Evolutionary conservation across 1,284 basidiomycete genomes (phyloP).

Genomic region (Cutaneotrichosporon cutaneum): DNA sequence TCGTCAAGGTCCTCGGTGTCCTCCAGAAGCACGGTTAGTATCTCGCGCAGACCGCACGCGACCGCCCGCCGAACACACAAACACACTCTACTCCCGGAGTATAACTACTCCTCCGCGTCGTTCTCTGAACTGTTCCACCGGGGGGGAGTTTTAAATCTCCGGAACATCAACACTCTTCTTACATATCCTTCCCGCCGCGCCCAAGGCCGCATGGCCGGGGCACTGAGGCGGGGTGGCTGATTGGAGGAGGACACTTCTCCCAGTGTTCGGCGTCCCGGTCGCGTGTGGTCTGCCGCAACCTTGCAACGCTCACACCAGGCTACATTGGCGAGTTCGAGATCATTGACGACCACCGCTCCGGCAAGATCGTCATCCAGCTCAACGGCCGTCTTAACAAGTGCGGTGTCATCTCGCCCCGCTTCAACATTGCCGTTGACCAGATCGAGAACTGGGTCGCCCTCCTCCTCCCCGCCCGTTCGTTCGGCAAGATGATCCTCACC

Average conservation of each 20-base stretch:
- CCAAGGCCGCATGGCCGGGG: constrained; percentile 52
- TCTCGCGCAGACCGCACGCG: constrained; percentile 21
- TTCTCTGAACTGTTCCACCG: constrained; percentile 36
- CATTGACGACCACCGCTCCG: constrained; percentile 97
- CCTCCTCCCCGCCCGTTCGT: constrained; percentile 89
- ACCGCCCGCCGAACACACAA: constrained; percentile 35
- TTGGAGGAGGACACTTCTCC: constrained; percentile 43
- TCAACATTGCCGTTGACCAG: constrained; percentile 90
- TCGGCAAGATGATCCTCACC: constrained; percentile 92
- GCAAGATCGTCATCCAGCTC: constrained; percentile 97
- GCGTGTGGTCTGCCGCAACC: not conserved
- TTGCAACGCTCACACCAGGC: constrained; percentile 57
- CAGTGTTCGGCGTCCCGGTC: not conserved
- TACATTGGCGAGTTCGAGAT: constrained; percentile 99
- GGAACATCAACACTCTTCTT: constrained; percentile 39
- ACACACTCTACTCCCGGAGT: constrained; percentile 40
- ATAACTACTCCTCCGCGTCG: constrained; percentile 53
- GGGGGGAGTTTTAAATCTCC: constrained; percentile 55
- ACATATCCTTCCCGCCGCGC: constrained; percentile 35
- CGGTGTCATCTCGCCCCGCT: constrained; percentile 97
- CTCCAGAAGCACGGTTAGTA: constrained; percentile 95
- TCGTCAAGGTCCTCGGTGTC: constrained; percentile 91
- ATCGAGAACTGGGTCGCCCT: constrained; percentile 72
- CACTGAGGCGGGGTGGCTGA: constrained; percentile 32
- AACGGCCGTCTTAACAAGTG: constrained; percentile 99